These are phyloP conservation scores for Lasiodiplodia citricola DNA, from an alignment of 2,329 filamentous ascomycete genomes.

Conservation along the genomic window DNA sequence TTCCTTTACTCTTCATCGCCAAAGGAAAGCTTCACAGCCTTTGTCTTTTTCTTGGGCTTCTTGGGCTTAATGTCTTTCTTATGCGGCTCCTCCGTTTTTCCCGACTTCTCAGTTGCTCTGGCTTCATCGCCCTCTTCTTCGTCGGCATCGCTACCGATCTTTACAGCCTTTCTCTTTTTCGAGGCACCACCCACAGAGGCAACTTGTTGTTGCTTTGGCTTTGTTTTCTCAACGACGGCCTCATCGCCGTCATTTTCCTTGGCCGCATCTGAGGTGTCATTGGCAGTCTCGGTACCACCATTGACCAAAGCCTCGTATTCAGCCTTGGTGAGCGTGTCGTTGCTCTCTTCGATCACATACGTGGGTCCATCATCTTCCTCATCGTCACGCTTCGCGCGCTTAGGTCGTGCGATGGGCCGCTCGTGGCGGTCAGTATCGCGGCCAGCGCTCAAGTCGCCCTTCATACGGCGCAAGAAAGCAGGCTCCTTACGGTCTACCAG, in stretches of 20 bases:
- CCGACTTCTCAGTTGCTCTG: slow-evolving; percentile 29
- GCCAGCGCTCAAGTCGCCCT: slow-evolving; percentile 57
- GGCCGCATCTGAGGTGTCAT: slow-evolving; percentile 4
- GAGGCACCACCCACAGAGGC: slow-evolving; percentile 38
- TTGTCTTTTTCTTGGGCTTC: slow-evolving; percentile 44
- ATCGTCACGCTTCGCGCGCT: slow-evolving; percentile 58
- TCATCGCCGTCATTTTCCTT: slow-evolving; percentile 23
- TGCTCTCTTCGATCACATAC: slow-evolving; percentile 74
- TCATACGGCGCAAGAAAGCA: slow-evolving; percentile 54
- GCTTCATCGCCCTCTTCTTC: slow-evolving; percentile 31
- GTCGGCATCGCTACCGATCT: slow-evolving; percentile 39
- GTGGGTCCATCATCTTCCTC: slow-evolving; percentile 79
- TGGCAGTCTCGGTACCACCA: slow-evolving; percentile 23
- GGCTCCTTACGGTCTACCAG: slow-evolving; percentile 58
- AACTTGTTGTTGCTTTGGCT: slow-evolving; percentile 34
- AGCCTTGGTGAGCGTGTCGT: slow-evolving; percentile 63
- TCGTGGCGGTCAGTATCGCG: slow-evolving; percentile 55
- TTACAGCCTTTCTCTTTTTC: slow-evolving; percentile 47
- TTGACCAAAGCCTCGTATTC: slow-evolving; percentile 54
- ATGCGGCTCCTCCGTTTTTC: slow-evolving; percentile 12
- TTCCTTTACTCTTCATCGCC: slow-evolving; percentile 33
- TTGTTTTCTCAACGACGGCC: background rate
- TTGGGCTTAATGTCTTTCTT: slow-evolving; percentile 36
- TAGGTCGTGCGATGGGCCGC: slow-evolving; percentile 50
- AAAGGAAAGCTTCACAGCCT: slow-evolving; percentile 45